phyloP scores from a whole-genome alignment of 2,329 filamentous ascomycete species.

The Metarhizium album region DNA sequence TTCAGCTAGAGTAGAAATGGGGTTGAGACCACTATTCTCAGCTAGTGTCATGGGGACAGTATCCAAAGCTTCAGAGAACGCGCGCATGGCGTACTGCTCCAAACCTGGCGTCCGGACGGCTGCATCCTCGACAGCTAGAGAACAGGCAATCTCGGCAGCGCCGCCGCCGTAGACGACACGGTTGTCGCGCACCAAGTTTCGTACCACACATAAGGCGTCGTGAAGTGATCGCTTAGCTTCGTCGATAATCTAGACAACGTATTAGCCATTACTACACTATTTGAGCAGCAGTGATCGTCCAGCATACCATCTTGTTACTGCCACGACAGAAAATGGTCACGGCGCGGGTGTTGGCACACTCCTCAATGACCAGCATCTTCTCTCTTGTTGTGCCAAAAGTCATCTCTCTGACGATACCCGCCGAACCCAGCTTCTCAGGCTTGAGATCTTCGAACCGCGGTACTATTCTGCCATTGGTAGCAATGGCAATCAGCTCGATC shows the following conservation, averaged over 20 bases:
- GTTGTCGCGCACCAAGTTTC: constrained; percentile 92
- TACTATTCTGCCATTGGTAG: constrained; percentile 94
- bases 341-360: constrained; percentile 93
- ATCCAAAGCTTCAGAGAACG: constrained; percentile 91
- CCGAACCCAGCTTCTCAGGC: constrained; percentile 79
- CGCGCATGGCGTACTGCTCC: constrained; percentile 98
- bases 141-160: constrained; percentile 94
- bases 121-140: constrained; percentile 87
- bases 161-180: constrained; percentile 96
- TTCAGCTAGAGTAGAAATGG: constrained; percentile 87
- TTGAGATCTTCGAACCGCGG: constrained; percentile 93
- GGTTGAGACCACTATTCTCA: constrained; percentile 92
- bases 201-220: constrained; percentile 93
- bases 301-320: constrained; percentile 94
- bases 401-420: constrained; percentile 88
- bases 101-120: constrained; percentile 92
- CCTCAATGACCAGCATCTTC: constrained; percentile 99
- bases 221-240: constrained; percentile 96
- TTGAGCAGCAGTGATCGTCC: background rate
- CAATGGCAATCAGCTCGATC: constrained; percentile 97
- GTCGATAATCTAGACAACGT: constrained; percentile 69
- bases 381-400: constrained; percentile 94
- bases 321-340: constrained; percentile 94
- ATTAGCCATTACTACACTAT: background rate
- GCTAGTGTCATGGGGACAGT: constrained; percentile 89